These are phyloP conservation scores for Parastagonospora avenae DNA, from an alignment of 2,329 filamentous ascomycete genomes.

Conservation along the genomic window DNA sequence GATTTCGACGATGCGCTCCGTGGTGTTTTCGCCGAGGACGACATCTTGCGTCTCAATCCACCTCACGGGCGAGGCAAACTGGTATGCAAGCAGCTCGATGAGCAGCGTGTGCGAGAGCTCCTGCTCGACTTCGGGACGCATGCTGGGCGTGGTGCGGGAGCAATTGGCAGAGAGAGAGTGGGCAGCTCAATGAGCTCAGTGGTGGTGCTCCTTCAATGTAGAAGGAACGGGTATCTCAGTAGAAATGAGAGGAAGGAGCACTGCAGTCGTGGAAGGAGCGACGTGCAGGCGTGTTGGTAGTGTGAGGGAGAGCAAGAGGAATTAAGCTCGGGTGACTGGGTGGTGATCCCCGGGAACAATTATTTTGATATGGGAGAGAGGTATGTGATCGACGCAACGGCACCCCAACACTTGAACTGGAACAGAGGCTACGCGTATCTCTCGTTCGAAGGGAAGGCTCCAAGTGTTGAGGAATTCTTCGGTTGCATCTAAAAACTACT, in stretches of 20 bases:
- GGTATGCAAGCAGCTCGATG: slow-evolving; percentile 97
- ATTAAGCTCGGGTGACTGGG: background rate
- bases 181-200: slow-evolving; percentile 33
- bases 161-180: slow-evolving; percentile 15
- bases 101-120: slow-evolving; percentile 98
- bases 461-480: slow-evolving; percentile 39
- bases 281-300: slow-evolving; percentile 4
- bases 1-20: slow-evolving; percentile 96
- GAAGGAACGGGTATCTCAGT: slow-evolving; percentile 23
- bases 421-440: slow-evolving; percentile 10
- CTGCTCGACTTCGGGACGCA: slow-evolving; percentile 99
- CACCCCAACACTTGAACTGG: slow-evolving; percentile 40
- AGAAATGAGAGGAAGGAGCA: slow-evolving; percentile 13
- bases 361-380: slow-evolving; percentile 11
- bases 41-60: slow-evolving; percentile 99
- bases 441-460: too few relatives aligned
- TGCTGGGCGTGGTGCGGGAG: slow-evolving; percentile 54
- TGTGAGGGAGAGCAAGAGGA: background rate
- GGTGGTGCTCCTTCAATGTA: slow-evolving; percentile 30
- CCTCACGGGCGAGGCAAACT: slow-evolving; percentile 97
- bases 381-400: slow-evolving; percentile 12
- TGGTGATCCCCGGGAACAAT: slow-evolving; percentile 2
- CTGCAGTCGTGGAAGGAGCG: slow-evolving; percentile 17
- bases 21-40: slow-evolving; percentile 92
- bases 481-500: slow-evolving; percentile 33